A percentile compares a stretch with the other conserved stretches of the same genome.
These are phyloP conservation scores for Dacryopinax primogenitus DNA, from an alignment of 768 basidiomycete species.

Conservation along the genomic window DNA sequence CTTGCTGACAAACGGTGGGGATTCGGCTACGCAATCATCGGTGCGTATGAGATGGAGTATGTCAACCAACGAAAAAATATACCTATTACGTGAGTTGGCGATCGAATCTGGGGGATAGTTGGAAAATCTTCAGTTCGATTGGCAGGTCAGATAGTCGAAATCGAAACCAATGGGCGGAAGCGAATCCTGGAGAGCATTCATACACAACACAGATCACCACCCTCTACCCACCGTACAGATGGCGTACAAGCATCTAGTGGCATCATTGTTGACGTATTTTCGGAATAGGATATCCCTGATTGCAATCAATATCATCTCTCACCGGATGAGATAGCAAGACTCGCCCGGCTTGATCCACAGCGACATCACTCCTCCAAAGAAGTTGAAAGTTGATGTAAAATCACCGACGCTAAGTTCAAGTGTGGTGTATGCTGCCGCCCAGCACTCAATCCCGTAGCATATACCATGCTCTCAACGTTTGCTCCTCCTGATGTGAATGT, in stretches of 20 bases:
- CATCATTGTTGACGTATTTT: neutral
- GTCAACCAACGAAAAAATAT: too few relatives aligned
- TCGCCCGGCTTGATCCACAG: neutral
- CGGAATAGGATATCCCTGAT: neutral
- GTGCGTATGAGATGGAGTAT: too few relatives aligned
- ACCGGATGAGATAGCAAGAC: neutral
- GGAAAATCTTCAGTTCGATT: too few relatives aligned
- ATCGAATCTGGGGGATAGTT: too few relatives aligned
- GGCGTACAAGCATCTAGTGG: neutral
- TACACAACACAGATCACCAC: too few relatives aligned
- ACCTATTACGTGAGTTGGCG: too few relatives aligned
- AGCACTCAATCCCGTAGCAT: neutral
- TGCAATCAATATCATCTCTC: neutral
- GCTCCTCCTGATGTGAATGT: neutral
- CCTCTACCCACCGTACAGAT: neutral
- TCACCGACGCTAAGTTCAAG: neutral
- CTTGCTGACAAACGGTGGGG: too few relatives aligned
- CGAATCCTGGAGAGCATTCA: too few relatives aligned
- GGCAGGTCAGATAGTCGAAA: too few relatives aligned
- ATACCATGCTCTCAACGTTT: neutral
- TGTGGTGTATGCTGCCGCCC: neutral
- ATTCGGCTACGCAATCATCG: too few relatives aligned
- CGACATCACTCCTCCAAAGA: neutral
- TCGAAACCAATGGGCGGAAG: too few relatives aligned
- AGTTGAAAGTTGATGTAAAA: neutral